phyloP scores from a whole-genome alignment of 768 basidiomycete genomes.

The Boletus huronensis region DNA sequence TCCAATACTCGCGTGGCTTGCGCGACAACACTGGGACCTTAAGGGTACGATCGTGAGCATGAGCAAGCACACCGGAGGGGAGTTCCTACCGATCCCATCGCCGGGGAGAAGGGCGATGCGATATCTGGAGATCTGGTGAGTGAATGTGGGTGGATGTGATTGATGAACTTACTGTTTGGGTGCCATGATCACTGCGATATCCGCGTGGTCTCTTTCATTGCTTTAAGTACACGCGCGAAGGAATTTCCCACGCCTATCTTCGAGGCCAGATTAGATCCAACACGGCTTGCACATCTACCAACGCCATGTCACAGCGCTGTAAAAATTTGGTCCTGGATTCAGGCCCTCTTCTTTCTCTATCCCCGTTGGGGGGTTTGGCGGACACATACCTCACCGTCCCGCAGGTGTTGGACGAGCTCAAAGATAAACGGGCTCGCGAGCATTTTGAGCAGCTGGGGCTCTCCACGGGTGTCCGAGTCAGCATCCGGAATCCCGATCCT shows the following conservation, averaged over 20 bases:
- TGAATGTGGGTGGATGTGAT: background rate
- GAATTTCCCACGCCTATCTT: slow-evolving; percentile 9
- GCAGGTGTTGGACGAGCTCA: slow-evolving; percentile 85
- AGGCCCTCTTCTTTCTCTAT: slow-evolving; percentile 85
- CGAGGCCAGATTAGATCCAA: slow-evolving; percentile 4
- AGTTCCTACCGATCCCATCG: slow-evolving; percentile 84
- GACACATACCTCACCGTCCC: slow-evolving; percentile 84
- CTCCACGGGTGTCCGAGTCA: slow-evolving; percentile 70
- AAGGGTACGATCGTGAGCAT: background rate
- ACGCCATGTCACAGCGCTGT: slow-evolving; percentile 46
- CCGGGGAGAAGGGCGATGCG: slow-evolving; percentile 89
- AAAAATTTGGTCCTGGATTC: slow-evolving; percentile 89
- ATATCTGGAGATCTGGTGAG: slow-evolving; percentile 49
- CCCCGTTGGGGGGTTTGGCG: slow-evolving; percentile 86
- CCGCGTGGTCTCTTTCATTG: background rate
- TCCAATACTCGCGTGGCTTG: slow-evolving; percentile 86
- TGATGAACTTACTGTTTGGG: slow-evolving; percentile 40
- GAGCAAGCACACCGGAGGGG: background rate
- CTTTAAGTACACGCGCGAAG: background rate
- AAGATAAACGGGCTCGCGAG: slow-evolving; percentile 82
- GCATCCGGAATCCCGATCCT: slow-evolving; percentile 66
- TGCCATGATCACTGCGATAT: slow-evolving; percentile 33
- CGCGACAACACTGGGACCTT: slow-evolving; percentile 86
- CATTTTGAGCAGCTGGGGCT: slow-evolving; percentile 80
- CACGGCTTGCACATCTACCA: background rate